These are phyloP conservation scores for Xylaria sp. DNA, from an alignment of 2,329 filamentous ascomycete species.

Conservation along the genomic window DNA sequence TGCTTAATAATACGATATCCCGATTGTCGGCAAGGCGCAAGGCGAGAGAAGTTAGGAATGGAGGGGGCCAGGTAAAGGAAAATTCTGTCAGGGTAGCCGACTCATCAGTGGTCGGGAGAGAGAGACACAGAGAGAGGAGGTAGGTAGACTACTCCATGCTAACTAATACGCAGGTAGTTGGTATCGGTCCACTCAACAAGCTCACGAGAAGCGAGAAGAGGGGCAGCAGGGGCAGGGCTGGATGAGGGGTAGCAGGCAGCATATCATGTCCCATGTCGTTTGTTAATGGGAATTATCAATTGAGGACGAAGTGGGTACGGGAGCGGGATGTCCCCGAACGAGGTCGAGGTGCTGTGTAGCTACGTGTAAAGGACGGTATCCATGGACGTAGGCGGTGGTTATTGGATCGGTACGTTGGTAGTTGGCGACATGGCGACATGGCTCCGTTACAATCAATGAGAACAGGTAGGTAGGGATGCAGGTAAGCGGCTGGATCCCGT, in stretches of 20 bases:
- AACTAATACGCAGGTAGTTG: background rate
- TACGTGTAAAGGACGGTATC: too few relatives aligned
- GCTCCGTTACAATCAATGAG: too few relatives aligned
- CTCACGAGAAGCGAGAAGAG: background rate
- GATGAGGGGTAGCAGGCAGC: background rate
- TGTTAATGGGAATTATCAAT: background rate
- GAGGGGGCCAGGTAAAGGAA: background rate
- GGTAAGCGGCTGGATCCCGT: too few relatives aligned
- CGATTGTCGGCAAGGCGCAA: background rate
- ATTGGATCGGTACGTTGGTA: background rate
- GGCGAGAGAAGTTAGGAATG: background rate
- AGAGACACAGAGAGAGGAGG: too few relatives aligned
- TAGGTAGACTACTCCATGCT: too few relatives aligned
- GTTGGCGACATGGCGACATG: background rate
- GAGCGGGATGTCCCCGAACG: background rate
- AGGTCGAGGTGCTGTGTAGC: too few relatives aligned
- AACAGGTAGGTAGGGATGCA: background rate
- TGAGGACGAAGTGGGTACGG: background rate
- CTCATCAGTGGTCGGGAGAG: background rate
- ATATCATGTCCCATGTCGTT: background rate
- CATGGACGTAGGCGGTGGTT: background rate
- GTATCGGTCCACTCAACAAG: background rate
- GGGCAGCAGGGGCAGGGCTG: background rate
- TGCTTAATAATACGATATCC: background rate
- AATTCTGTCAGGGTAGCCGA: too few relatives aligned